Percentiles rank a stretch among this genome's conserved stretches.
phyloP scores from a whole-genome alignment of 805 yeast species.

The Ogataea naganishii region DNA sequence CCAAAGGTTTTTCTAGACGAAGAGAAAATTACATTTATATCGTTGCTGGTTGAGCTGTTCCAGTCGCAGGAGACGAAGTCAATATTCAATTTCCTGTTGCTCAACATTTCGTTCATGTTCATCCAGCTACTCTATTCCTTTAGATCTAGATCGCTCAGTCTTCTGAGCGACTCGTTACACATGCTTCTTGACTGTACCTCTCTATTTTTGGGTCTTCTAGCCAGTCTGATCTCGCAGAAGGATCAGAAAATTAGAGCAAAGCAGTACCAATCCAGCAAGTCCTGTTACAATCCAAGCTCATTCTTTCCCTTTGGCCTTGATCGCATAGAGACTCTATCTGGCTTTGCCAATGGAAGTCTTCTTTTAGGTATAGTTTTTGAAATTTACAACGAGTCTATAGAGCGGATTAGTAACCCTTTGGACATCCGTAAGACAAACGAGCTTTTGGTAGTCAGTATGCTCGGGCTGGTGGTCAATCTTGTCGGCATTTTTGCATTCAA shows the following conservation, averaged over 20 bases:
- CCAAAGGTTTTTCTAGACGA: too few relatives aligned
- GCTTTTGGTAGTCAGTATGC: constrained; percentile 68
- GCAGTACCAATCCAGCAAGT: constrained; percentile 1
- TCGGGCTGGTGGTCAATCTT: constrained; percentile 82
- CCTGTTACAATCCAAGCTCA: constrained; percentile 13
- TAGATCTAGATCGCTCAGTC: constrained; percentile 84
- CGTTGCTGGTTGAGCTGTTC: constrained; percentile 26
- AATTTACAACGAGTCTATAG: constrained; percentile 78
- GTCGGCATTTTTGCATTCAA: constrained; percentile 93
- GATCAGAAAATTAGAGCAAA: constrained; percentile 7
- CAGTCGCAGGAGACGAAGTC: constrained; percentile 68
- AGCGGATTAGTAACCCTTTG: constrained; percentile 73
- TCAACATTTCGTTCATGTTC: constrained; percentile 90
- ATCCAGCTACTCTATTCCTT: constrained; percentile 88
- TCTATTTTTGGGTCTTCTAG: constrained; percentile 78
- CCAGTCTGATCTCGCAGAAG: constrained; percentile 44
- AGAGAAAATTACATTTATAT: neutral
- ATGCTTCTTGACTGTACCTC: constrained; percentile 96
- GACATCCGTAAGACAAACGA: constrained; percentile 73
- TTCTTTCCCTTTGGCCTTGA: constrained; percentile 78
- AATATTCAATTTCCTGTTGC: constrained; percentile 75
- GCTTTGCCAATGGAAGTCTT: constrained; percentile 89
- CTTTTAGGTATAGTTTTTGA: constrained; percentile 85
- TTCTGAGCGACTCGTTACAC: constrained; percentile 88
- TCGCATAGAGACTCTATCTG: constrained; percentile 85